Base-by-base conservation (phyloP, 78 protist genomes). In the Dictyostelium purpureum region DNA sequence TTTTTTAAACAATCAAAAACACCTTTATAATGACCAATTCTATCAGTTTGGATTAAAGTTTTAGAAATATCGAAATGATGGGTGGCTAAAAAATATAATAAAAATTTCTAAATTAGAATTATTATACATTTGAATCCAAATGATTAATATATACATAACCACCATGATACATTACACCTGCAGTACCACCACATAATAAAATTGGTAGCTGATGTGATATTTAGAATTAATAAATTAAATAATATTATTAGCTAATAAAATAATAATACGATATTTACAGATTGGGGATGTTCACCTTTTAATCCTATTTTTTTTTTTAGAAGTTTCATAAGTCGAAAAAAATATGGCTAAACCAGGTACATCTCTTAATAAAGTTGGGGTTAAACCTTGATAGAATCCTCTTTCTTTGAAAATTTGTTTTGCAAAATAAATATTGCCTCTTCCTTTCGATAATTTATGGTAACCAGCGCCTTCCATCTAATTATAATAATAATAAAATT, bases 271-370 rank as follows among this genome's bases (percentile, higher is more conserved):
- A 11, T 47, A 6, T 47, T 11, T 10, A 11, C 52, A 6, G 10
- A 6, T 47, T 47, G 52, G 10, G 10, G 52, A 47, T 47, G n/a
- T n/a, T n/a, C n/a, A n/a, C n/a, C n/a, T n/a, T n/a, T n/a, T n/a
- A n/a, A n/a, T n/a, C n/a, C 76, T 63, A 21, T 63, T 7, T 45
- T 45, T 16, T 33, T 21, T 10, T 47, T 79, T 79, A 6, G 63
- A 47, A 11, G 43, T 38, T 47, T 65, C 88, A 21, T 79, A 79
- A 4, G 88, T 33, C 19, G 77, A 33, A 63, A 79, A 79, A 33
- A 63, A 79, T 79, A 79, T 63, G 2, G 66, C 63, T 21, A 65
- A 26, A 2, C 88, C 88, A 24, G 88, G 88, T 33, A 79, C 88
- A 63, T 79, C 88, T 9, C 88, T 26, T 14, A 19, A 45, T 31